phyloP scores from a whole-genome alignment of 306 rosid species.

The Boehmeria nivea region DNA sequence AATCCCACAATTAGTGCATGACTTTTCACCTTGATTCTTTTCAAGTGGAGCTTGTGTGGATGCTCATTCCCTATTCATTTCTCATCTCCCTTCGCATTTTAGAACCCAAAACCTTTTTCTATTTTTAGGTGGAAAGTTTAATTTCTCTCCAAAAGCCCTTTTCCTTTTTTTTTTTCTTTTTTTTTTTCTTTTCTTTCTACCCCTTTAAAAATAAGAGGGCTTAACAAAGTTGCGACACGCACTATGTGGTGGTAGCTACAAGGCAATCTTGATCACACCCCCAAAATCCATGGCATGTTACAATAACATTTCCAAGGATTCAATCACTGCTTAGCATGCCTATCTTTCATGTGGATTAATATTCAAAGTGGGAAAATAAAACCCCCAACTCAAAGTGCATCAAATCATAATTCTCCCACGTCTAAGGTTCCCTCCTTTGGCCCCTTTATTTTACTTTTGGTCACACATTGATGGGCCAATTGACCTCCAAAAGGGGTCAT shows the following conservation, averaged over 20 bases:
- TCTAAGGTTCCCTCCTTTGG: slow-evolving; percentile 5
- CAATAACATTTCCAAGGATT: neutral
- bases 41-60: slow-evolving; percentile 14
- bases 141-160: neutral
- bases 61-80: slow-evolving; percentile 13
- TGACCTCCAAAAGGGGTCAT: slow-evolving; percentile 14
- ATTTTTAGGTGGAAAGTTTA: neutral
- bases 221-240: slow-evolving; percentile 23
- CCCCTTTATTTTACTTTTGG: slow-evolving; percentile 13
- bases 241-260: slow-evolving; percentile 20
- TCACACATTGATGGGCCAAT: slow-evolving; percentile 16
- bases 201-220: slow-evolving; percentile 5
- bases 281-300: neutral
- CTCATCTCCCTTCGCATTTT: neutral
- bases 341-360: slow-evolving; percentile 16
- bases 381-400: neutral
- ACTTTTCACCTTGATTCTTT: slow-evolving; percentile 14
- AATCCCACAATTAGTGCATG: slow-evolving; percentile 14
- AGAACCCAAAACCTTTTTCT: slow-evolving; percentile 1
- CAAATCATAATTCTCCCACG: slow-evolving; percentile 15
- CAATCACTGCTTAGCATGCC: neutral
- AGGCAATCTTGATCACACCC: slow-evolving; percentile 32
- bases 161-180: neutral
- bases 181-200: neutral
- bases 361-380: slow-evolving; percentile 4